These are phyloP conservation scores for Mallotus repandus DNA, from an alignment of 441 rosid genomes.

Conservation along the genomic window DNA sequence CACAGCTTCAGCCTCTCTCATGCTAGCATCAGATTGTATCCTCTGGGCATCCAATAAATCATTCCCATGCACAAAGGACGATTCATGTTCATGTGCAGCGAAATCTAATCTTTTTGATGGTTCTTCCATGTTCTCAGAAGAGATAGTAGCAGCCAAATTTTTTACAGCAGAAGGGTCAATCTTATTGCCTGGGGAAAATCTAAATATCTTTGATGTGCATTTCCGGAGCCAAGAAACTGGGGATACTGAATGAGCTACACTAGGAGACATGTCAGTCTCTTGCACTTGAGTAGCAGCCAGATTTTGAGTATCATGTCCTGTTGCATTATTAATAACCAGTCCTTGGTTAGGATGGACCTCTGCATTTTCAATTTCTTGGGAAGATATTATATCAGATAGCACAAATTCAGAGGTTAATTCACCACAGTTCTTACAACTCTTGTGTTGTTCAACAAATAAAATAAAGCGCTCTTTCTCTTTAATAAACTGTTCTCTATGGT, in stretches of 20 bases:
- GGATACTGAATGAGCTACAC: conserved; percentile 38
- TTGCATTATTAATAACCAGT: conserved; percentile 33
- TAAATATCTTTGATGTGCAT: conserved; percentile 83
- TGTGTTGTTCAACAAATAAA: conserved; percentile 67
- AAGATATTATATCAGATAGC: conserved; percentile 60
- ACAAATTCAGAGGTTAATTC: conserved; percentile 64
- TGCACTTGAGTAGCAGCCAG: conserved; percentile 25
- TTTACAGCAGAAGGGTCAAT: conserved; percentile 36
- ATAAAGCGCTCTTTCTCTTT: conserved; percentile 84
- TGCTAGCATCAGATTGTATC: conserved; percentile 42
- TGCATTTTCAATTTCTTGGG: conserved; percentile 54
- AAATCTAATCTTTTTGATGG: conserved; percentile 37
- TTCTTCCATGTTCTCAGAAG: conserved; percentile 35
- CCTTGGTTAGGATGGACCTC: conserved; percentile 45
- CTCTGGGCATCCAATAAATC: conserved; percentile 46
- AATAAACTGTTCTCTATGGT: conserved; percentile 71
- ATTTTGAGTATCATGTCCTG: conserved; percentile 29
- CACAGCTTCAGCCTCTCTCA: conserved; percentile 43
- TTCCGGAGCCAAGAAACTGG: conserved; percentile 76
- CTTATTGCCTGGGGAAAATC: conserved; percentile 66
- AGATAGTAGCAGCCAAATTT: conserved; percentile 28
- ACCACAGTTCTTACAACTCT: conserved; percentile 67
- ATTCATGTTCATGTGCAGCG: conserved; percentile 40
- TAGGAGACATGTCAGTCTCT: conserved; percentile 39
- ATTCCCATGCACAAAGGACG: conserved; percentile 43